phyloP scores from a whole-genome alignment of 352 stramenopile genomes.

The Phytophthora vignae region DNA sequence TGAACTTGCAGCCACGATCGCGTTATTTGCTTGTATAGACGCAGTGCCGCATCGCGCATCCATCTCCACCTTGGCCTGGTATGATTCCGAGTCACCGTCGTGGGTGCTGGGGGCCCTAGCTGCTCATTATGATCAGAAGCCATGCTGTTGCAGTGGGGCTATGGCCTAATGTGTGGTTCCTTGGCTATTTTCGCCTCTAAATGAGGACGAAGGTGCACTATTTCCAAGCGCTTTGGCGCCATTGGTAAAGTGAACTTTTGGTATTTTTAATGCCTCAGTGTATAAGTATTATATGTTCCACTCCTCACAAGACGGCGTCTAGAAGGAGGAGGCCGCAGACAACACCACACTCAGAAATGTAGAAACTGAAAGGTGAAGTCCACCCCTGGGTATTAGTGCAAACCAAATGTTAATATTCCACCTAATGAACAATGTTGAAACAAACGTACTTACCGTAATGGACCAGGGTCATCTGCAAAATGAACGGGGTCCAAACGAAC shows the following conservation, averaged over 20 bases:
- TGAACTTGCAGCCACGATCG: slow-evolving; percentile 18
- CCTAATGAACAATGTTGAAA: background rate
- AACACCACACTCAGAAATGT: background rate
- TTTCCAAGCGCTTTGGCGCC: background rate
- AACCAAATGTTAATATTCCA: background rate
- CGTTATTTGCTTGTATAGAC: background rate
- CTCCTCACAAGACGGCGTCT: background rate
- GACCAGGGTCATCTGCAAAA: slow-evolving; percentile 31
- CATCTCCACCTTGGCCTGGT: background rate
- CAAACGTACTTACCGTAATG: slow-evolving; percentile 16
- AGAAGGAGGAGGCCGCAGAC: background rate
- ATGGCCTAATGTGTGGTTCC: background rate
- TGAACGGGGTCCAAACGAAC: slow-evolving; percentile 37
- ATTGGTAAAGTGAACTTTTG: no score
- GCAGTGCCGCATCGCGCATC: background rate
- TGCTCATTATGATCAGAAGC: background rate
- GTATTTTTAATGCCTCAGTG: no score
- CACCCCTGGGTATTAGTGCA: background rate
- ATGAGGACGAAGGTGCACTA: background rate
- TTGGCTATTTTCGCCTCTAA: background rate
- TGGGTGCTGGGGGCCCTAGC: background rate
- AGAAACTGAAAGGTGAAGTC: slow-evolving; percentile 1
- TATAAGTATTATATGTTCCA: no score
- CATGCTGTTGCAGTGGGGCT: background rate
- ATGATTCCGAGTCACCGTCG: no score